Evolutionary conservation across 2,329 filamentous ascomycete genomes (phyloP), one percentile per base, ranked within the genome.

Genomic region (Tolypocladium endophyticum): DNA sequence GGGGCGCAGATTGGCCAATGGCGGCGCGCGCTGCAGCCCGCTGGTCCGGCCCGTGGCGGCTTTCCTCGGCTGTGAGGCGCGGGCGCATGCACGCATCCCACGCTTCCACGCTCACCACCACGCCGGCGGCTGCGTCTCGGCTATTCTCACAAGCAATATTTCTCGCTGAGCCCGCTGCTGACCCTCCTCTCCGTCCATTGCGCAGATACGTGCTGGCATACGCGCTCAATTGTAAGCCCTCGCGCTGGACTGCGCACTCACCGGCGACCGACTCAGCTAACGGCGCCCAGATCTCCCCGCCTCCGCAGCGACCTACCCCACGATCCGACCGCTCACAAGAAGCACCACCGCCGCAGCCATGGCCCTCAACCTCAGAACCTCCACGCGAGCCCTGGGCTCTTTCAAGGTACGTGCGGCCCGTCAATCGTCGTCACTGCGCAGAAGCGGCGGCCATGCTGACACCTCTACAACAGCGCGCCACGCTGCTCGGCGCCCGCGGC

Each of bases 281-380:
- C 23, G 28, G 43, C 55, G n/a, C 55, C 47, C 30, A 35, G 36
- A 60, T 58, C 52, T 59, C 41, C 25, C 50, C 35, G 11, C 35
- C 35, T 36, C 35, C 9, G n/a, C 47, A 59, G n/a, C 18, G 30
- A 9, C 25, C 28, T 33, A 33, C 50, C 50, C 50, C 50, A 53
- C 50, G 45, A 58, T 56, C 55, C 54, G 25, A 50, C 3, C 45
- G 3, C 25, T 28, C 45, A 28, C 3, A 30, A 30, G 3, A 5
- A 18, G 11, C 9, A 16, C 56, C 61, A 55, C 60, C 38, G 56
- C 55, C 54, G 30, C 52, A 65, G 73, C 69, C 62, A 89, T 90
- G 87, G 82, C 86, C 59, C 77, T 88, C 72, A 86, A 82, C 67
- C 74, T 87, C 60, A 81, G 83, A 72, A 78, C 79, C 65, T 83